Percentiles rank a stretch among this genome's conserved stretches.
Conservation (phyloP, 306 rosid genomes). For the Purshia tridentata region DNA sequence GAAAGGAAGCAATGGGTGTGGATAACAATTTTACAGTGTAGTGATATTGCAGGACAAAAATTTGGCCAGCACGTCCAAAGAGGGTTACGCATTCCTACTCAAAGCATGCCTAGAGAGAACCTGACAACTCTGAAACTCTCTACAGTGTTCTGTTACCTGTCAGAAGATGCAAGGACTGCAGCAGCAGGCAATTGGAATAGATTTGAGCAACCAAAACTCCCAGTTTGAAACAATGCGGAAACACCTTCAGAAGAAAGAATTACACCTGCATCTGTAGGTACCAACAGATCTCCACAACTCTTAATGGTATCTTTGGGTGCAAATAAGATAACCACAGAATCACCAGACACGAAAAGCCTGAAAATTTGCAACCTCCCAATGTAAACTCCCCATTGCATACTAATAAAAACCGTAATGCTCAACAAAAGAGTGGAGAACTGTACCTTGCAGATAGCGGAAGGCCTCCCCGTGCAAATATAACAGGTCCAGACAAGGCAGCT, state of each 20-base stretch:
- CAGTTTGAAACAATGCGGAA: slow-evolving; percentile 32
- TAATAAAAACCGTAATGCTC: not conserved
- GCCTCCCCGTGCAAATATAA: slow-evolving; percentile 46
- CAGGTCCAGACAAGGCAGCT: slow-evolving; percentile 38
- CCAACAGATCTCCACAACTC: slow-evolving; percentile 34
- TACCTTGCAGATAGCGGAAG: slow-evolving; percentile 49
- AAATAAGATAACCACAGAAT: slow-evolving; percentile 39
- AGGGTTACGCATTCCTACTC: not conserved
- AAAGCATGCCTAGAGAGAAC: not conserved
- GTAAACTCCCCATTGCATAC: not conserved
- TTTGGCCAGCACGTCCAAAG: not conserved
- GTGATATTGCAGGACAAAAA: not conserved
- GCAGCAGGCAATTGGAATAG: slow-evolving; percentile 38
- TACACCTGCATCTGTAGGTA: slow-evolving; percentile 44
- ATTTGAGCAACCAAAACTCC: slow-evolving; percentile 28
- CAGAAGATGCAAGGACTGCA: slow-evolving; percentile 41
- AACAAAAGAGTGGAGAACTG: not conserved
- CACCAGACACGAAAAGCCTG: slow-evolving; percentile 47
- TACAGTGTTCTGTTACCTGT: slow-evolving; percentile 32
- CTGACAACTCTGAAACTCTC: not conserved
- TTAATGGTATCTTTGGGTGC: slow-evolving; percentile 36
- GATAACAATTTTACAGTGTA: not conserved
- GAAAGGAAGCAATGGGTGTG: not conserved
- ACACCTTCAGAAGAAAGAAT: slow-evolving; percentile 40
- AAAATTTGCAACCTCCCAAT: slow-evolving; percentile 24